These are phyloP conservation scores for Tylopilus rubrobrunneus DNA, from an alignment of 768 basidiomycete genomes.

Conservation along the genomic window DNA sequence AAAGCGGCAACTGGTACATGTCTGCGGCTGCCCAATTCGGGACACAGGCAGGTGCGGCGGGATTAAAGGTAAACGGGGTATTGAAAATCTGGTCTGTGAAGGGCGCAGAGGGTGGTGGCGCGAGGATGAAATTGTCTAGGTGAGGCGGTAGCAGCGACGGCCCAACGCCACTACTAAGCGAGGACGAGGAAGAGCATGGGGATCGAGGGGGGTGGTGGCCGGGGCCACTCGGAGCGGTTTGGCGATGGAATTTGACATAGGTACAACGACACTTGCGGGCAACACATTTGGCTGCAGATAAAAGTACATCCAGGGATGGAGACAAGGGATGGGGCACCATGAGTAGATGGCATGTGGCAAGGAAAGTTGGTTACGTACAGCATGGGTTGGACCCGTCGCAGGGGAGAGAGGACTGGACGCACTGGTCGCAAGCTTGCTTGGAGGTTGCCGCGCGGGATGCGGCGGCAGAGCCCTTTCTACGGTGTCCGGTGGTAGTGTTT, in stretches of 20 bases:
- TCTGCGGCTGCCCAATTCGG: constrained; percentile 19
- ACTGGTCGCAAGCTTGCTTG: constrained; percentile 84
- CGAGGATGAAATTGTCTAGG: constrained; percentile 42
- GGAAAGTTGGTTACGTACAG: constrained; percentile 40
- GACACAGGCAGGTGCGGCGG: constrained; percentile 18
- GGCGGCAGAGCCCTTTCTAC: constrained; percentile 65
- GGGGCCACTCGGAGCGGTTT: constrained; percentile 74
- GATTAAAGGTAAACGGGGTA: constrained; percentile 31
- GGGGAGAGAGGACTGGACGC: constrained; percentile 67
- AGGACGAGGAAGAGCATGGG: constrained; percentile 31
- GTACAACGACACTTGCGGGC: constrained; percentile 72
- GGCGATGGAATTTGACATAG: constrained; percentile 78
- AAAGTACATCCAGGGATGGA: neutral
- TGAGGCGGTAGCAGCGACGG: constrained; percentile 29
- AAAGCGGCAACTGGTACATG: constrained; percentile 17
- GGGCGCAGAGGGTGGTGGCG: constrained; percentile 30
- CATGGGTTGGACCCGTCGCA: constrained; percentile 82
- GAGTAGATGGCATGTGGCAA: neutral
- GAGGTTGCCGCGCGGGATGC: constrained; percentile 72
- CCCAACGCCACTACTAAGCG: constrained; percentile 11
- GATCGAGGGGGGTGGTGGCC: constrained; percentile 50
- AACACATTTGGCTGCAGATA: constrained; percentile 60
- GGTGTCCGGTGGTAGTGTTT: constrained; percentile 32
- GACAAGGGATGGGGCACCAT: neutral
- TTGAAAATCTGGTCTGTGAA: constrained; percentile 29